Base-by-base conservation (phyloP, 2,329 filamentous ascomycete species). In the Exophiala lecanii-corni region DNA sequence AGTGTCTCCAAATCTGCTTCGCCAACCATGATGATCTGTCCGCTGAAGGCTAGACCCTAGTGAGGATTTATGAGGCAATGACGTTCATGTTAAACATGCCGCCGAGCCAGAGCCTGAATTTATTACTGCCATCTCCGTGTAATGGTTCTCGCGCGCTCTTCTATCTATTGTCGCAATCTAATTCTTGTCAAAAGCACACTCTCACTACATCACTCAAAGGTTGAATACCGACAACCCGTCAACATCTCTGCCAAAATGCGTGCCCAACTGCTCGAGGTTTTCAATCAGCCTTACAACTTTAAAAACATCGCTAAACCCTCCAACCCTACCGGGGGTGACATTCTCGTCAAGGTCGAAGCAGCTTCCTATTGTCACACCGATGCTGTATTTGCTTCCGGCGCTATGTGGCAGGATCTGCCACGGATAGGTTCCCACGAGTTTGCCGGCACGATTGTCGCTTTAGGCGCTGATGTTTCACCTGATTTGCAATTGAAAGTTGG, bases 281-380 rank as follows among this genome's bases (percentile, higher is more conserved):
- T 55, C 43, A 52, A 56, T 34, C 21, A 36, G 4, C 54, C 55
- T 3, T 58, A 58, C 32, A 47, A 36, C 5, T 44, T 57, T 25
- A 70, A 35, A 62, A 12, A 26, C 23, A 26, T 26, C 23, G 7
- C 23, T 12, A 26, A 26, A 26, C n/a, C n/a, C n/a, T n/a, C n/a
- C n/a, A 47, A 16, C 55, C 62, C 9, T 3, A 15, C 50, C 18
- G 50, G 47, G 25, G 49, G 70, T 50, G 68, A 72, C 44, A 43
- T 73, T 25, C 62, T 72, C 17, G 61, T 72, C 54, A 62, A 62
- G 42, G 68, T 73, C 30, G 60, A 65, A 26, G 69, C 69, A 5
- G 68, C 69, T 9, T 71, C 67, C 2, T 72, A 71, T 53, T 71
- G 67, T 56, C 69, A 72, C 51, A 72, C 67, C 6, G 63, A 67